Evolutionary conservation across 257 asterid genomes (phyloP).

Genomic region (Henckelia pumila): DNA sequence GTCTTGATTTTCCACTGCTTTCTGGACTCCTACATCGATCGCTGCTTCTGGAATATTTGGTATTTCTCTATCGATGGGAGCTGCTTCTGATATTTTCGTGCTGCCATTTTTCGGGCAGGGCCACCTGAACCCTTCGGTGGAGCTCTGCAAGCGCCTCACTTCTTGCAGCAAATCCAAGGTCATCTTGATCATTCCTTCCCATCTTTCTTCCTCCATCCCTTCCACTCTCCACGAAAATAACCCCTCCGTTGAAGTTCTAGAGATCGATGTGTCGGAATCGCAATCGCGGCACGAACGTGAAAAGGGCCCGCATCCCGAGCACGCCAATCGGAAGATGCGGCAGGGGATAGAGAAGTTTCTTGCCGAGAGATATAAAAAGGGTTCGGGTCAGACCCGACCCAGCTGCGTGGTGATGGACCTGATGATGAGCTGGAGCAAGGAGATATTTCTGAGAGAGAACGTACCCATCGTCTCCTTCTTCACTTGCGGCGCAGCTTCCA

Average conservation of each 20-base stretch:
- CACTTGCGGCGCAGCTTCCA: slow-evolving; percentile 61
- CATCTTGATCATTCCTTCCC: slow-evolving; percentile 55
- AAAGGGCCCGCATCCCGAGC: no score
- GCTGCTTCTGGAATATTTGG: no score
- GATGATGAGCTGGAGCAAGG: slow-evolving; percentile 74
- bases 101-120: slow-evolving; percentile 83
- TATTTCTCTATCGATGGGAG: slow-evolving; percentile 29
- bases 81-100: slow-evolving; percentile 47
- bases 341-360: slow-evolving; percentile 49
- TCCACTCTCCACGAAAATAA: slow-evolving; percentile 29
- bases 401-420: slow-evolving; percentile 42
- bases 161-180: slow-evolving; percentile 37
- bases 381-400: slow-evolving; percentile 26
- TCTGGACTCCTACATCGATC: no score
- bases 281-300: no score
- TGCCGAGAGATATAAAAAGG: slow-evolving; percentile 45
- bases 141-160: not conserved
- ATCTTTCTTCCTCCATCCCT: slow-evolving; percentile 59
- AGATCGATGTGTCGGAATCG: slow-evolving; percentile 23
- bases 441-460: slow-evolving; percentile 40
- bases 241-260: slow-evolving; percentile 30
- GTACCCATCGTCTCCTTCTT: slow-evolving; percentile 51
- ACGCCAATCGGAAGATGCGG: slow-evolving; percentile 32
- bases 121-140: slow-evolving; percentile 37
- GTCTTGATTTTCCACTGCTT: no score